phyloP scores from a whole-genome alignment of 176 grass and related monocot genomes.

The Areca catechu region DNA sequence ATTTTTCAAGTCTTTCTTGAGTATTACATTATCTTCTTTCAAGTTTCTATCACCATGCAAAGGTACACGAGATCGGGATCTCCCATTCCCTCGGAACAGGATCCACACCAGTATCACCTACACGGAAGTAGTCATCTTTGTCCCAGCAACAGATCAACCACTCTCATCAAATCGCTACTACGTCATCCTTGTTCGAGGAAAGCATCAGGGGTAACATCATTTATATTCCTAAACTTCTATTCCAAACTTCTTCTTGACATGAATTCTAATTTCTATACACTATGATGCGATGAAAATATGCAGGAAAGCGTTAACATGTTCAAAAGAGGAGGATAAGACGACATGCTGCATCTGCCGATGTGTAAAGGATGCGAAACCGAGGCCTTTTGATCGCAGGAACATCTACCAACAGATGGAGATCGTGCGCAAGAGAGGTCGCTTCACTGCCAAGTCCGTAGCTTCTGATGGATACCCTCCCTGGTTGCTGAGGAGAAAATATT shows the following conservation, averaged over 20 bases:
- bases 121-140: background rate
- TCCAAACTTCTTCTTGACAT: too few relatives aligned
- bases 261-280: too few relatives aligned
- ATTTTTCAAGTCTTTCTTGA: too few relatives aligned
- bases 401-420: conserved; percentile 64
- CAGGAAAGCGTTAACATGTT: conserved; percentile 42
- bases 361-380: conserved; percentile 28
- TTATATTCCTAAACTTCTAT: too few relatives aligned
- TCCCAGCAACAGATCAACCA: conserved; percentile 7
- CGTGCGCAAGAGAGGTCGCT: conserved; percentile 18
- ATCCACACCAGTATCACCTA: background rate
- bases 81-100: too few relatives aligned
- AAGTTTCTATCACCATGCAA: too few relatives aligned
- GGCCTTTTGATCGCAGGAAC: conserved; percentile 39
- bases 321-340: conserved; percentile 27
- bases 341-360: conserved; percentile 28
- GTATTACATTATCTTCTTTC: too few relatives aligned
- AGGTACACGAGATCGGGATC: too few relatives aligned
- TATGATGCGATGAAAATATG: too few relatives aligned
- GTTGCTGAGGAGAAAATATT: too few relatives aligned
- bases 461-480: too few relatives aligned
- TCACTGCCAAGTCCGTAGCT: conserved; percentile 49
- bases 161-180: conserved; percentile 49
- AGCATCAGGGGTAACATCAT: too few relatives aligned
- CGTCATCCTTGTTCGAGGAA: conserved; percentile 17